These are phyloP conservation scores for Rhodotorula taiwanensis DNA, from an alignment of 768 basidiomycete species.

Conservation along the genomic window DNA sequence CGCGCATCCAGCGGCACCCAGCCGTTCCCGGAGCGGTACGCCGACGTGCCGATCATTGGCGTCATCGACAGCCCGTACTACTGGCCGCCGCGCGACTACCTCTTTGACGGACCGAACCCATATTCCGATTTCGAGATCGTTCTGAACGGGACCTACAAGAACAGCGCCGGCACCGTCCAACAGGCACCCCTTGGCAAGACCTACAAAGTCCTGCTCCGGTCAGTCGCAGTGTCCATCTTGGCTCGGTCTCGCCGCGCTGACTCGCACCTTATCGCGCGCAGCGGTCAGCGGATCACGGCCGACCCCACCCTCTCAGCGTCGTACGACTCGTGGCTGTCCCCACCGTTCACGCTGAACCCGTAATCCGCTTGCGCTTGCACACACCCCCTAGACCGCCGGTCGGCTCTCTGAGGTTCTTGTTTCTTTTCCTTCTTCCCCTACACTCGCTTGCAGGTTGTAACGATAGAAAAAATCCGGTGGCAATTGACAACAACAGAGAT, in stretches of 20 bases:
- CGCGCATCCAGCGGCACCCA: slow-evolving; percentile 6
- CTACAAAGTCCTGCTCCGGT: slow-evolving; percentile 41
- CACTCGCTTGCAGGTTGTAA: no score
- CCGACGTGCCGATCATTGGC: slow-evolving; percentile 44
- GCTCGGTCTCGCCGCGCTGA: background rate
- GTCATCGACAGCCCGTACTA: slow-evolving; percentile 41
- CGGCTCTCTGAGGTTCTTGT: background rate
- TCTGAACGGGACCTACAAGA: slow-evolving; percentile 35
- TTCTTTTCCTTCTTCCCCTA: background rate
- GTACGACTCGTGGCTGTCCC: slow-evolving; percentile 37
- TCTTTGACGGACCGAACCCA: slow-evolving; percentile 12
- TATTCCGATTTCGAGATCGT: slow-evolving; percentile 22
- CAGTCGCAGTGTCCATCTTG: background rate
- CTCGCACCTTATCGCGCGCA: background rate
- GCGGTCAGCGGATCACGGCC: slow-evolving; percentile 35
- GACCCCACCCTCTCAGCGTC: slow-evolving; percentile 23
- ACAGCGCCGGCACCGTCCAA: slow-evolving; percentile 43
- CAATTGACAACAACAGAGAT: no score
- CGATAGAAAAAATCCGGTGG: no score
- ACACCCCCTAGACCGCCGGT: no score
- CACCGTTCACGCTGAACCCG: slow-evolving; percentile 7
- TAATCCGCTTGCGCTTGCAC: no score
- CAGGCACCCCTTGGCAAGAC: slow-evolving; percentile 46
- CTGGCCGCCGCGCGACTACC: slow-evolving; percentile 28
- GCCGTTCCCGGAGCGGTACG: slow-evolving; percentile 2